Evolutionary conservation across 106 monocot genomes (phyloP).

Genomic region (Vanilla planifolia): DNA sequence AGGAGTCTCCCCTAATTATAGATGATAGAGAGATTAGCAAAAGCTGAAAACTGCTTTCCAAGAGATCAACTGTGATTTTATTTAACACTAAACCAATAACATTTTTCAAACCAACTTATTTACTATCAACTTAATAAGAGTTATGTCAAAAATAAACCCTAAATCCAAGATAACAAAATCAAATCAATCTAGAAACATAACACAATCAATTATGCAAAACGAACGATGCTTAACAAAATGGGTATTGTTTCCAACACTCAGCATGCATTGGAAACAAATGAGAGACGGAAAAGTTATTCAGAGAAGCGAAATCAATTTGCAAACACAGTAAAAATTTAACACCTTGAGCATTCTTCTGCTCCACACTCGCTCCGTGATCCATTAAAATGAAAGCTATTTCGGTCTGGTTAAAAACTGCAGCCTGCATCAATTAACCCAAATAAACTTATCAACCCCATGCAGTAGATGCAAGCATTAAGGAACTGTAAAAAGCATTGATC

Average conservation of each 20-base stretch:
- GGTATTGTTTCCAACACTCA: no score
- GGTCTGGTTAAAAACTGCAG: constrained; percentile 94
- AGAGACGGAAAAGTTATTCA: no score
- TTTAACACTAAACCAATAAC: neutral
- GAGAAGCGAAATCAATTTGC: no score
- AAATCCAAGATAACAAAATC: neutral
- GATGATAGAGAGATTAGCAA: no score
- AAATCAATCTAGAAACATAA: neutral
- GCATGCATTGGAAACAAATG: no score
- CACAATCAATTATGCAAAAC: no score
- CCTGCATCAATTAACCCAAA: constrained; percentile 37
- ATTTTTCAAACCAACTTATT: no score
- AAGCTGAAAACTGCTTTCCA: no score
- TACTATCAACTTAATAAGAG: neutral
- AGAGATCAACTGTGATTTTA: neutral
- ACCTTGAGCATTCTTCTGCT: constrained; percentile 92
- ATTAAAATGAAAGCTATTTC: constrained; percentile 91
- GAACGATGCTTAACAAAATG: no score
- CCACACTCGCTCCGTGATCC: constrained; percentile 67
- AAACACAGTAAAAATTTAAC: no score
- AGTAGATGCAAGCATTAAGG: neutral
- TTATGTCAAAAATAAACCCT: neutral
- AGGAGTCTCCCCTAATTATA: constrained; percentile 72
- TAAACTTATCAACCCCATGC: neutral
- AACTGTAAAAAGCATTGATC: neutral